These are phyloP conservation scores for Leptographium wingfieldii DNA, from an alignment of 2,329 filamentous ascomycete genomes.

Conservation along the genomic window DNA sequence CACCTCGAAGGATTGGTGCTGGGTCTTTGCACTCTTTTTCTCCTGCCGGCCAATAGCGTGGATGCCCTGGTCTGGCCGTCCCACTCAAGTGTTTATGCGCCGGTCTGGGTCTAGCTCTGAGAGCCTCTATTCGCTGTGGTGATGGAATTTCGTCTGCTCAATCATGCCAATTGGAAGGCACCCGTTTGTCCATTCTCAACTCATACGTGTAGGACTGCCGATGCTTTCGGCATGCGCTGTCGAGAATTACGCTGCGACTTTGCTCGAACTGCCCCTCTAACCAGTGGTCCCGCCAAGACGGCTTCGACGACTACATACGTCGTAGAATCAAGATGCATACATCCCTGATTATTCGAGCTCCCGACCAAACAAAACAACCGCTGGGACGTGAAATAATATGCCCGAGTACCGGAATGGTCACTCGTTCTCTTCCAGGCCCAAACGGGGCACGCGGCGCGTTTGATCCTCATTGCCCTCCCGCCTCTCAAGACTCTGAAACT, in stretches of 20 bases:
- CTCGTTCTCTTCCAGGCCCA: neutral
- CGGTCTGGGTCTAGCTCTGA: neutral
- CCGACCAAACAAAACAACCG: neutral
- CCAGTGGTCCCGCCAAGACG: neutral
- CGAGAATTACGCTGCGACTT: neutral
- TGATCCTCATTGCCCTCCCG: conserved; percentile 11
- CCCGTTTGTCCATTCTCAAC: neutral
- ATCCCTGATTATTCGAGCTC: neutral
- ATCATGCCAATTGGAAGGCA: neutral
- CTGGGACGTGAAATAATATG: neutral
- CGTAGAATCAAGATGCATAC: neutral
- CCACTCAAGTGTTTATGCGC: neutral
- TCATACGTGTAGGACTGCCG: neutral
- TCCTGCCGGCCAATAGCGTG: neutral
- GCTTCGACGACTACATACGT: neutral
- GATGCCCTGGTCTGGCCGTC: neutral
- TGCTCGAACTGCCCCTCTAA: neutral
- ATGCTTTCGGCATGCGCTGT: neutral
- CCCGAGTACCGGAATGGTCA: neutral
- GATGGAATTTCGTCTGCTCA: neutral
- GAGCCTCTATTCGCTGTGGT: neutral
- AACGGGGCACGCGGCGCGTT: conserved; percentile 10
- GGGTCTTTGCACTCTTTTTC: neutral
- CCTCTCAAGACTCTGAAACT: conserved; percentile 11
- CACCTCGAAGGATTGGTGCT: neutral